Percentiles rank a stretch among this genome's conserved stretches.
Conservation (phyloP, 106 monocot species). For the Acorus gramineus region DNA sequence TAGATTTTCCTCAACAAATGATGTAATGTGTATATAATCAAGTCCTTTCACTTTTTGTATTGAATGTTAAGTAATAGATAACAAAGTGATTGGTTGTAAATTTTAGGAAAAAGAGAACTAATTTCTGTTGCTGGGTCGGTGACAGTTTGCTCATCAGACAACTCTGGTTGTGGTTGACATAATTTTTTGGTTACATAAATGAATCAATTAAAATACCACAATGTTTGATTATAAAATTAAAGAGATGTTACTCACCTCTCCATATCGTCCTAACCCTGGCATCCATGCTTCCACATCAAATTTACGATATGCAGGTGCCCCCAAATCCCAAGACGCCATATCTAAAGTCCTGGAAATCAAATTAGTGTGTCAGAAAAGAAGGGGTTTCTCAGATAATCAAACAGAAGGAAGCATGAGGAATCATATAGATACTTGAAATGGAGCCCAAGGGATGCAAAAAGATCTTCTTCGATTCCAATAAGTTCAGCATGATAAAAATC, state of each 20-base stretch:
- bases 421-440: constrained; percentile 71
- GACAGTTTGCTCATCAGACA: too few relatives aligned
- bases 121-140: too few relatives aligned
- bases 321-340: constrained; percentile 92
- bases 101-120: too few relatives aligned
- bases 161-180: too few relatives aligned
- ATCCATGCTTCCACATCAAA: constrained; percentile 99
- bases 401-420: neutral
- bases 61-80: too few relatives aligned
- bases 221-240: neutral
- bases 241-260: constrained; percentile 49
- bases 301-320: constrained; percentile 93
- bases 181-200: too few relatives aligned
- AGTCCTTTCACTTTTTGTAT: too few relatives aligned
- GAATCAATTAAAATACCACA: too few relatives aligned
- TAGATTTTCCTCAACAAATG: too few relatives aligned
- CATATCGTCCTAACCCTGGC: constrained; percentile 88
- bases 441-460: constrained; percentile 85
- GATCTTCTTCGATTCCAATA: constrained; percentile 79
- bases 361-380: neutral
- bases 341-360: constrained; percentile 66
- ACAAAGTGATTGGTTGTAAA: too few relatives aligned
- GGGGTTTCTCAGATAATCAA: neutral
- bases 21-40: too few relatives aligned
- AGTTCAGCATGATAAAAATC: constrained; percentile 77